Evolutionary conservation across 352 stramenopile genomes (phyloP).

Genomic region (Phytophthora hibernalis): DNA sequence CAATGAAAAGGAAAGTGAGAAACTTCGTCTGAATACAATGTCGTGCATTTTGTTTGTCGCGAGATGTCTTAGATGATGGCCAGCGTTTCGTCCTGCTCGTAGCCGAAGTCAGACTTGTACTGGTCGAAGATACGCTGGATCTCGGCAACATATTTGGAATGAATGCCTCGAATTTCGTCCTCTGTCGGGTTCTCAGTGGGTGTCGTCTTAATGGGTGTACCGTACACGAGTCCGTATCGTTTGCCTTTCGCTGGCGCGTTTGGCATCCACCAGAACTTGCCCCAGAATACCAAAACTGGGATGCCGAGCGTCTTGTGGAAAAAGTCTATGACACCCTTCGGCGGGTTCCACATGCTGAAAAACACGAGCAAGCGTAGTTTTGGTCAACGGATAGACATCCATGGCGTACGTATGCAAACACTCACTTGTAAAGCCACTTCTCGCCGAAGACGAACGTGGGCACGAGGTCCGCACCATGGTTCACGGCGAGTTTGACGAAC

Average conservation of each 20-base stretch:
- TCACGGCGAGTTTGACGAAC: slow-evolving; percentile 57
- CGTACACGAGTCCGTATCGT: slow-evolving; percentile 68
- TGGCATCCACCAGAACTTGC: slow-evolving; percentile 75
- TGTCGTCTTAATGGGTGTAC: slow-evolving; percentile 58
- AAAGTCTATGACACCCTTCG: slow-evolving; percentile 51
- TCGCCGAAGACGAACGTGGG: slow-evolving; percentile 61
- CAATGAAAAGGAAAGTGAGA: not conserved
- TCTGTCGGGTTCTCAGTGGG: slow-evolving; percentile 54
- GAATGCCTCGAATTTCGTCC: slow-evolving; percentile 53
- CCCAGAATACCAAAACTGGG: slow-evolving; percentile 77
- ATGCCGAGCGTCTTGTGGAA: slow-evolving; percentile 67
- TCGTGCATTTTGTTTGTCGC: not conserved
- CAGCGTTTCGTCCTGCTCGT: slow-evolving; percentile 72
- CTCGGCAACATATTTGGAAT: slow-evolving; percentile 61
- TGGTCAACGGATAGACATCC: not conserved
- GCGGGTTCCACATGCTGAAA: slow-evolving; percentile 63
- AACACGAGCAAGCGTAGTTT: not conserved
- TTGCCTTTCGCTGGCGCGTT: slow-evolving; percentile 55
- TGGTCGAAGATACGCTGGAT: slow-evolving; percentile 62
- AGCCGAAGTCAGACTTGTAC: slow-evolving; percentile 71
- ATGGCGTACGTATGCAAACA: not conserved
- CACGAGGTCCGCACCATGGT: slow-evolving; percentile 51
- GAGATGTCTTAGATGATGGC: slow-evolving; percentile 37
- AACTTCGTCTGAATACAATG: not conserved
- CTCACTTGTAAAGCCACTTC: slow-evolving; percentile 63